Evolutionary conservation across 2,329 filamentous ascomycete genomes (phyloP).

Genomic region (Pyrenophora seminiperda): DNA sequence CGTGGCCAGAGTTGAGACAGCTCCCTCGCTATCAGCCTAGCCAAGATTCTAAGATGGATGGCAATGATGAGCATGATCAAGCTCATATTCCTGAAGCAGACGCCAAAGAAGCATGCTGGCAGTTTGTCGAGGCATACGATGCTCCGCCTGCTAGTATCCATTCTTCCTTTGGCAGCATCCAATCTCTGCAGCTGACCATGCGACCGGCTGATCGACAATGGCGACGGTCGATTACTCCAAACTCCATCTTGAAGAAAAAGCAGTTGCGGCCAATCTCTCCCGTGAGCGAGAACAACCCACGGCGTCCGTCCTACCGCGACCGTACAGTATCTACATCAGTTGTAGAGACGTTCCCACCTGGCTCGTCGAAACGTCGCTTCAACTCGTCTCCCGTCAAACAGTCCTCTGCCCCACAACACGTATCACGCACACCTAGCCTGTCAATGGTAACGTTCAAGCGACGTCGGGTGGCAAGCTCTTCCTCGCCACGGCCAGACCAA

Average conservation of each 20-base stretch:
- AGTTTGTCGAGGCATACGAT: slow-evolving; percentile 69
- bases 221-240: slow-evolving; percentile 44
- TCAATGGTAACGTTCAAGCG: slow-evolving; percentile 50
- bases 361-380: slow-evolving; percentile 40
- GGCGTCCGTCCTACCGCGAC: slow-evolving; percentile 32
- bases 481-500: slow-evolving; percentile 25
- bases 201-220: slow-evolving; percentile 43
- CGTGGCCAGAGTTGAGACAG: slow-evolving; percentile 71
- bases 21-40: slow-evolving; percentile 63
- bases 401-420: slow-evolving; percentile 30
- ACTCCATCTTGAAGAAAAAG: slow-evolving; percentile 39
- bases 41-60: slow-evolving; percentile 37
- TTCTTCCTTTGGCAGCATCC: slow-evolving; percentile 52
- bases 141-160: slow-evolving; percentile 54
- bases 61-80: slow-evolving; percentile 45
- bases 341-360: slow-evolving; percentile 26
- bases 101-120: slow-evolving; percentile 69
- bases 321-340: slow-evolving; percentile 40
- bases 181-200: slow-evolving; percentile 40
- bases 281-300: slow-evolving; percentile 40
- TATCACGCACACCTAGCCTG: slow-evolving; percentile 47
- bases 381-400: slow-evolving; percentile 39
- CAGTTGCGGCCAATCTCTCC: slow-evolving; percentile 44
- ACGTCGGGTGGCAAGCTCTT: slow-evolving; percentile 50
- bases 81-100: slow-evolving; percentile 63